Percentiles rank a stretch among this genome's conserved stretches.
Evolutionary conservation across 148 eudicot species (phyloP).

Genomic region (Suaeda aralocaspica): DNA sequence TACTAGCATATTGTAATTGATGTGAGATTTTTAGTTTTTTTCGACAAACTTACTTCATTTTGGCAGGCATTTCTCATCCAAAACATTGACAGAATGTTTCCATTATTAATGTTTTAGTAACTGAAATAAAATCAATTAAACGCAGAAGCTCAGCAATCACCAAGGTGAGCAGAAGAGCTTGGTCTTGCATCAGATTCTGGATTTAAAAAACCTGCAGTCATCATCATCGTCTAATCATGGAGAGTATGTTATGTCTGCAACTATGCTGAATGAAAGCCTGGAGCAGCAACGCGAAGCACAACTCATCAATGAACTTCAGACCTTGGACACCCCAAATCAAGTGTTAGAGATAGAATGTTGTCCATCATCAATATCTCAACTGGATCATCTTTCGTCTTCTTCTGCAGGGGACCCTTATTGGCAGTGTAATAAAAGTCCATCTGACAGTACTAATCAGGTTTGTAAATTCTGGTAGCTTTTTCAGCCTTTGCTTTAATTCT

Average conservation of each 20-base stretch:
- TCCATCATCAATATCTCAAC: conserved; percentile 38
- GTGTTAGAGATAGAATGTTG: conserved; percentile 28
- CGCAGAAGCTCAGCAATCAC: conserved; percentile 28
- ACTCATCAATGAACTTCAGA: conserved; percentile 26
- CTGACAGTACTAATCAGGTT: conserved; percentile 54
- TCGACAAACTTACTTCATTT: too few species aligned
- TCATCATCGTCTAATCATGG: conserved; percentile 27
- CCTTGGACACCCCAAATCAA: conserved; percentile 16
- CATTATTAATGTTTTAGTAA: neutral
- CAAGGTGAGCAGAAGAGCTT: conserved; percentile 31
- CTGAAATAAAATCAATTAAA: too few species aligned
- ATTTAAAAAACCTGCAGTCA: conserved; percentile 55
- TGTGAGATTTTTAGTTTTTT: too few species aligned
- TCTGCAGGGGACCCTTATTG: conserved; percentile 47
- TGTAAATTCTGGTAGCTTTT: conserved; percentile 3
- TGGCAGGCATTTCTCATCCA: too few species aligned
- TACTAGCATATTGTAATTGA: too few species aligned
- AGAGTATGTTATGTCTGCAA: conserved; percentile 25
- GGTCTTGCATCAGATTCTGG: conserved; percentile 61
- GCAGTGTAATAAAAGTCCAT: conserved; percentile 38
- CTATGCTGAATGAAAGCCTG: conserved; percentile 20
- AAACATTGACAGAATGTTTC: too few species aligned
- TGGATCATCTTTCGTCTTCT: conserved; percentile 35
- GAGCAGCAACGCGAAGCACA: conserved; percentile 20
- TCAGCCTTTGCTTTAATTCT: neutral